Evolutionary conservation across 306 rosid species (phyloP).

Genomic region (Rubus parviflorus): DNA sequence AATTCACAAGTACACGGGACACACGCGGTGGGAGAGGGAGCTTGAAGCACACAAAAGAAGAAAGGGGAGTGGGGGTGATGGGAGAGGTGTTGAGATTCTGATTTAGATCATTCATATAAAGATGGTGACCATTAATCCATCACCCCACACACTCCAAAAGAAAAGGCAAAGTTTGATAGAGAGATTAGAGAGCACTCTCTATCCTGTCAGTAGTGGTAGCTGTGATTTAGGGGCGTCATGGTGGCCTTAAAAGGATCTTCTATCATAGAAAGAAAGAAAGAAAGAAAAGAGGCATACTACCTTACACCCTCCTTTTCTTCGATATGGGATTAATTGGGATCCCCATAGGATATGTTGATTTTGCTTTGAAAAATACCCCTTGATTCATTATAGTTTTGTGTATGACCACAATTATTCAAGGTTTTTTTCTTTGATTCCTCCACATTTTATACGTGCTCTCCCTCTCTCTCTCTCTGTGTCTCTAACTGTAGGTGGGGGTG

Average conservation of each 20-base stretch:
- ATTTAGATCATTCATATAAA: conserved; percentile 44
- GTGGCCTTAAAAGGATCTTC: conserved; percentile 42
- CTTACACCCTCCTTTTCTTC: conserved; percentile 15
- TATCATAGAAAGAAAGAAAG: conserved; percentile 13
- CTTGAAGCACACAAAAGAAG: conserved; percentile 63
- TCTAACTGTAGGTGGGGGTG: conserved; percentile 1
- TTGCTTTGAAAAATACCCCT: conserved; percentile 18
- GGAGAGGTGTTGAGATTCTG: conserved; percentile 44
- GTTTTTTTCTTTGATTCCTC: conserved; percentile 36
- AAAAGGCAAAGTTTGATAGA: conserved; percentile 26
- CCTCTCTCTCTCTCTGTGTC: neutral
- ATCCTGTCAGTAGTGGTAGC: conserved; percentile 29
- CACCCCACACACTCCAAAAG: conserved; percentile 45
- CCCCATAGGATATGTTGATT: conserved; percentile 49
- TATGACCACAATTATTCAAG: conserved; percentile 23
- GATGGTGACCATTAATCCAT: conserved; percentile 40
- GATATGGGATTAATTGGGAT: conserved; percentile 31
- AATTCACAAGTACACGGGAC: conserved; percentile 33
- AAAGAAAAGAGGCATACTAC: neutral
- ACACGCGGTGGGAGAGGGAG: conserved; percentile 52
- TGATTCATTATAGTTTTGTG: conserved; percentile 29
- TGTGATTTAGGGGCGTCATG: conserved; percentile 37
- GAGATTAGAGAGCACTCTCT: neutral
- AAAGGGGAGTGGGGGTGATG: conserved; percentile 16
- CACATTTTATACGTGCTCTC: conserved; percentile 24